Percentiles rank a stretch among this genome's conserved stretches.
Evolutionary conservation across 805 yeast species (phyloP).

Genomic region (Candida nanaspora): DNA sequence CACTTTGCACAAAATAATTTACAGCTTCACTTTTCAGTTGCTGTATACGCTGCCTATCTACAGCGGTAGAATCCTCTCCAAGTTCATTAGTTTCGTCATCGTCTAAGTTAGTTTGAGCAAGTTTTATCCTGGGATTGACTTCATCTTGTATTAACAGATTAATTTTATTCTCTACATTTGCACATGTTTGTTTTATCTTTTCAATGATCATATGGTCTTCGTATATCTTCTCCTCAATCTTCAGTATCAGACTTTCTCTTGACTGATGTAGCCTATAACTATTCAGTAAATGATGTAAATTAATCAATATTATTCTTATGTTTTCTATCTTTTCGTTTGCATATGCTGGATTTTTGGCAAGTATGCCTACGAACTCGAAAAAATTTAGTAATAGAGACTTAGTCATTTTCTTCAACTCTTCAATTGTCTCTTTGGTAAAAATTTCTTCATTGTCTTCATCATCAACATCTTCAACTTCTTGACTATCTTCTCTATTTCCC

Average conservation of each 20-base stretch:
- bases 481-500: background rate
- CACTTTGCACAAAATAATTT: no score
- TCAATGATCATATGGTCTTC: slow-evolving; percentile 36
- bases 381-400: slow-evolving; percentile 75
- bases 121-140: slow-evolving; percentile 2
- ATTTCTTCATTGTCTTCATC: slow-evolving; percentile 27
- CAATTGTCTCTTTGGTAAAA: slow-evolving; percentile 46
- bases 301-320: slow-evolving; percentile 72
- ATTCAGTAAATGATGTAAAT: slow-evolving; percentile 85
- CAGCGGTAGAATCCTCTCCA: background rate
- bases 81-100: slow-evolving; percentile 4
- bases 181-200: slow-evolving; percentile 33
- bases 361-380: slow-evolving; percentile 72
- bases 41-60: background rate
- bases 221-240: slow-evolving; percentile 52
- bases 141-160: slow-evolving; percentile 15
- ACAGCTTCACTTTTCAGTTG: background rate
- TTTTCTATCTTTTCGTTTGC: slow-evolving; percentile 61
- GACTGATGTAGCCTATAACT: slow-evolving; percentile 95
- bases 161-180: slow-evolving; percentile 32
- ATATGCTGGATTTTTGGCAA: slow-evolving; percentile 65
- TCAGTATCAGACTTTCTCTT: slow-evolving; percentile 76
- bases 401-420: slow-evolving; percentile 72
- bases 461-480: slow-evolving; percentile 5
- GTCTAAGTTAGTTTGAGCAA: slow-evolving; percentile 1